Base-by-base conservation (phyloP, 202 grass and related monocot genomes). In the Schoenoplectus triqueter region DNA sequence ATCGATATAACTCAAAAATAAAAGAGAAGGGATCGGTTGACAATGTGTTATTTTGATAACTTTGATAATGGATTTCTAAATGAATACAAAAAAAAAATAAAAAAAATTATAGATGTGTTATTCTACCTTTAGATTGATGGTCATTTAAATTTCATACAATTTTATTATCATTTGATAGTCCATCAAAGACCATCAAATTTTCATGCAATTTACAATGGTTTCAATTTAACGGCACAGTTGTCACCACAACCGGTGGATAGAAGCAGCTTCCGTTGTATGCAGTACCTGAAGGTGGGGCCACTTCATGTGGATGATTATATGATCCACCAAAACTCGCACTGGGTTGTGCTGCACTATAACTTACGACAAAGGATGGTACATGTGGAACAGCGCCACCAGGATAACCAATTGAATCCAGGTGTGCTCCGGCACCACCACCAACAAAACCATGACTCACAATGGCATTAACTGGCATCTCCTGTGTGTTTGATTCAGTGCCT, bases 271-370 rank as follows among this genome's bases (percentile, higher is more conserved):
- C 86, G 3, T 60, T 41, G 62, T 69, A 68, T 46, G 66, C 80
- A 11, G 89, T 17, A 61, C 86, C 86, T 40, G 78, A 42, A 41
- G 89, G 80, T 49, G 85, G 80, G 49, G 54, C 67, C 84, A 84
- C 76, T 2, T 89, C 60, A 87, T 68, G 87, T 88, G 91, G 88
- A 92, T 92, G 1, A 90, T 94, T 88, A 88, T 92, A 64, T 78
- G 88, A 76, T 78, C 88, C 64, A n/a, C 89, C 69, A 42, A 44
- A 68, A 85, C 63, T 89, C 41, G 81, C n/a, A 85, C 76, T 88
- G 62, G 93, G 92, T 70, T 93, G 87, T 82, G 91, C 78, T 10
- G 91, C 81, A 87, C 52, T 93, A 87, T 95, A 95, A 86, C 85
- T 98, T 87, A 92, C 88, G 15, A 82, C 88, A 84, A 95, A 93